Evolutionary conservation across 148 eudicot genomes (phyloP).

Genomic region (Gaultheria prostrata): DNA sequence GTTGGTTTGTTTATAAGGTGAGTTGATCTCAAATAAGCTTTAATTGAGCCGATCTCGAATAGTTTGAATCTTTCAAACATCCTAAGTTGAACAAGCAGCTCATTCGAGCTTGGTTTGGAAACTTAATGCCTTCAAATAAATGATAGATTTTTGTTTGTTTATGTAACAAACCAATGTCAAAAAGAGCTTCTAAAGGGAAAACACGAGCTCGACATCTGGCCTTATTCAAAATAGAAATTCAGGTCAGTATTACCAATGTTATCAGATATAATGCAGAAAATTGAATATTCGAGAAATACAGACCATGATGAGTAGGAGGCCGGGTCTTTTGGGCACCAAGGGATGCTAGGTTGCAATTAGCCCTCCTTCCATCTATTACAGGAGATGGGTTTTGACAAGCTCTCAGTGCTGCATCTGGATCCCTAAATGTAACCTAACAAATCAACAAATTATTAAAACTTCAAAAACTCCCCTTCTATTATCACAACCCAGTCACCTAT

Average conservation of each 20-base stretch:
- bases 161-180: background rate
- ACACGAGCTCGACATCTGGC: background rate
- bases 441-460: background rate
- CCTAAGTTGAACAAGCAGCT: background rate
- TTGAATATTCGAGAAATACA: background rate
- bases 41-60: background rate
- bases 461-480: background rate
- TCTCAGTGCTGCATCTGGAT: constrained; percentile 55
- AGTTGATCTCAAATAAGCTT: background rate
- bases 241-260: background rate
- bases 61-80: background rate
- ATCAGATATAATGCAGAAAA: background rate
- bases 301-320: constrained; percentile 25
- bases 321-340: constrained; percentile 50
- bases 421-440: constrained; percentile 55
- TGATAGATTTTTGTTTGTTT: background rate
- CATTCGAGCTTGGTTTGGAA: background rate
- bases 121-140: background rate
- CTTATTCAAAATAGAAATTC: background rate
- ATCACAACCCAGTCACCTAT: too few relatives aligned
- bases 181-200: background rate
- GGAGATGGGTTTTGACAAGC: constrained; percentile 61
- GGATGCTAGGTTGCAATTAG: constrained; percentile 60
- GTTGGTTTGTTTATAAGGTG: background rate
- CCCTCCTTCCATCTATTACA: constrained; percentile 56